Base-by-base conservation (phyloP, 2,329 filamentous ascomycete genomes). In the Plenodomus lindquistii region DNA sequence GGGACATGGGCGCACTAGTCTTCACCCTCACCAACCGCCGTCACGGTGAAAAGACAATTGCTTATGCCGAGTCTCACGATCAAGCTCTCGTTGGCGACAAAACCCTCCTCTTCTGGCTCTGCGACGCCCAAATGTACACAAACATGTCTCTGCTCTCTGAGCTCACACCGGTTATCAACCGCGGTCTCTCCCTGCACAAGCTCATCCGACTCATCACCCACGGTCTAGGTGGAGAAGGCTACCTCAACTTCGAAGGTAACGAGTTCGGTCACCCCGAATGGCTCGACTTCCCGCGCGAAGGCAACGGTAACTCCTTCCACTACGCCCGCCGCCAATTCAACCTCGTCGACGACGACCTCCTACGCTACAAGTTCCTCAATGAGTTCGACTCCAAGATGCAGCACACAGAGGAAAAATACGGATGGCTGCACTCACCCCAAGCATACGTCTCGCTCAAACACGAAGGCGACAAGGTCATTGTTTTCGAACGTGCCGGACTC, bases 21-120 rank as follows among this genome's bases (percentile, higher is more conserved):
- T 92, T 87, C 76, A 97, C 91, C 0, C 77, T 99, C 50, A 96
- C 89, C 18, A 97, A 99, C 75, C 84, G 94, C 48, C 86, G 94
- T 21, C 90, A 97, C 65, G 93, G 92, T 39, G 94, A 99, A 74
- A 97, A 97, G 81, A 97, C 93, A 0, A 97, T 99, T 66, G 94
- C 94, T 3, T 99, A 99, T 69, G 91, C 89, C 50, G 94, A 99
- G 71, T 96, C 90, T 61, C 94, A 99, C 70, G 94, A 99, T 66
- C 94, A 99, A 83, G 92, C 94, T 88, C 83, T 99, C 39, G 94
- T 99, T 27, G 94, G 94, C 36, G 94, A 99, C 78, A 99, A 99
- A 76, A 88, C 91, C 0, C 79, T 99, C 38, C 91, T 99, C 81
- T 96, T 99, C 88, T 96, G 96, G 83, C 87, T 99, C 40, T 97